These are phyloP conservation scores for Helotiales sp. DNA, from an alignment of 2,329 filamentous ascomycete genomes.

Conservation along the genomic window DNA sequence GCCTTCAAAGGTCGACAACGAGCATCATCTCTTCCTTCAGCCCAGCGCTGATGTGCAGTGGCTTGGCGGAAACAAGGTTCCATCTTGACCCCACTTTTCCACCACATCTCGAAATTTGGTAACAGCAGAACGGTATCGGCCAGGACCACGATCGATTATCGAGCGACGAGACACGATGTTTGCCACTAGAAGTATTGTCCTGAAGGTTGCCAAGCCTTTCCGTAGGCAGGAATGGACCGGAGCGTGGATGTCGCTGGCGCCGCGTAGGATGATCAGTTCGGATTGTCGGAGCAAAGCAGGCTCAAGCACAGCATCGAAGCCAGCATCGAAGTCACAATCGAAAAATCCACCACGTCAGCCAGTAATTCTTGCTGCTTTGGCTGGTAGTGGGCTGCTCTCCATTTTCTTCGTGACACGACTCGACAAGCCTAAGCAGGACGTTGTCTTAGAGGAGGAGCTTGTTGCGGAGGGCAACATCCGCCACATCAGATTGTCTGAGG, in stretches of 20 bases:
- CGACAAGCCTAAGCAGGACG: neutral
- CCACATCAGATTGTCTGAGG: neutral
- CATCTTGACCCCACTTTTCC: neutral
- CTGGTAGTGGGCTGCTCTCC: neutral
- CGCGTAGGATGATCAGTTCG: neutral
- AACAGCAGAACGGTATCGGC: neutral
- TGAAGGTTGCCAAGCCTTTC: neutral
- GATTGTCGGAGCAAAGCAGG: neutral
- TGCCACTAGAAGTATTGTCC: neutral
- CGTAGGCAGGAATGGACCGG: neutral
- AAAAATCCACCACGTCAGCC: neutral
- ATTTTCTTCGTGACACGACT: neutral
- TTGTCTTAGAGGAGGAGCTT: neutral
- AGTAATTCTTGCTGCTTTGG: neutral
- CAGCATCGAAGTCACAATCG: neutral
- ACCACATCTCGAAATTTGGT: neutral
- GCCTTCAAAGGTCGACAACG: no score
- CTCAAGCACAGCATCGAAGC: neutral
- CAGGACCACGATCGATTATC: neutral
- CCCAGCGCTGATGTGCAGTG: no score
- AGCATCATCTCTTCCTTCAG: no score
- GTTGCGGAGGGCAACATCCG: neutral
- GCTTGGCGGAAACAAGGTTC: no score
- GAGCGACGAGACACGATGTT: neutral
- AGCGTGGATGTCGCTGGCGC: neutral